A percentile compares a stretch with the other conserved stretches of the same genome.
Conservation (phyloP, 2,329 filamentous ascomycete genomes). For the Aureobasidium sp. region DNA sequence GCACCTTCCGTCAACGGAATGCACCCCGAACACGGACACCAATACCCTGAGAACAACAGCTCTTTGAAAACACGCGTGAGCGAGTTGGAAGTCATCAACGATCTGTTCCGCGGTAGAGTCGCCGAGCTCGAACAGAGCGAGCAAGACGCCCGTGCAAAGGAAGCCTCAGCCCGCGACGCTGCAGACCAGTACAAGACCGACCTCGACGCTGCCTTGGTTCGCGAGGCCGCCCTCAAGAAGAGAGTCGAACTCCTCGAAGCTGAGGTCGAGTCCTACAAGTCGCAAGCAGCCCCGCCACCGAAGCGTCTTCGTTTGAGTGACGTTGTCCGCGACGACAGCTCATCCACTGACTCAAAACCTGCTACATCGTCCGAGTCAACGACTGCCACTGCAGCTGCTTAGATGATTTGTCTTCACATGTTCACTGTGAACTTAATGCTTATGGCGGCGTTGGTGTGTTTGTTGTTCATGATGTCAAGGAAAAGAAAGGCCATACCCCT, state of each 20-base stretch:
- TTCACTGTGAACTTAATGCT: neutral
- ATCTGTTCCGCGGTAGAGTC: conserved; percentile 60
- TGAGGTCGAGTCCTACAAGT: conserved; percentile 6
- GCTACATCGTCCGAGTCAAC: neutral
- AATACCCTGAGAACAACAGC: conserved; percentile 76
- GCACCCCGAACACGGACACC: conserved; percentile 63
- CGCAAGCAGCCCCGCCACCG: conserved; percentile 1
- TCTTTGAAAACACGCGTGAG: conserved; percentile 90
- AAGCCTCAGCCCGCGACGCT: conserved; percentile 51
- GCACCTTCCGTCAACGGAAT: conserved; percentile 50
- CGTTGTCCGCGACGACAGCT: conserved; percentile 13
- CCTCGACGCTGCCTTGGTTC: conserved; percentile 66
- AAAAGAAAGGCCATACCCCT: conserved; percentile 10
- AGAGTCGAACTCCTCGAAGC: conserved; percentile 69
- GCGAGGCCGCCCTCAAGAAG: conserved; percentile 76
- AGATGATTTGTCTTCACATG: neutral
- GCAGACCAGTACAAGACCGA: conserved; percentile 53
- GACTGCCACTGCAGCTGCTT: conserved; percentile 1
- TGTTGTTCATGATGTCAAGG: conserved; percentile 2
- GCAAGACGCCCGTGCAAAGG: conserved; percentile 55
- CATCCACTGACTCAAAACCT: neutral
- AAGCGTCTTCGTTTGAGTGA: conserved; percentile 19
- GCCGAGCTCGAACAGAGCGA: conserved; percentile 71
- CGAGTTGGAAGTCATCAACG: conserved; percentile 89
- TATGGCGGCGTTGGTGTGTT: conserved; percentile 9